Base-by-base conservation (phyloP, 495 filamentous ascomycete species). In the Hyaloscypha hepaticicola region DNA sequence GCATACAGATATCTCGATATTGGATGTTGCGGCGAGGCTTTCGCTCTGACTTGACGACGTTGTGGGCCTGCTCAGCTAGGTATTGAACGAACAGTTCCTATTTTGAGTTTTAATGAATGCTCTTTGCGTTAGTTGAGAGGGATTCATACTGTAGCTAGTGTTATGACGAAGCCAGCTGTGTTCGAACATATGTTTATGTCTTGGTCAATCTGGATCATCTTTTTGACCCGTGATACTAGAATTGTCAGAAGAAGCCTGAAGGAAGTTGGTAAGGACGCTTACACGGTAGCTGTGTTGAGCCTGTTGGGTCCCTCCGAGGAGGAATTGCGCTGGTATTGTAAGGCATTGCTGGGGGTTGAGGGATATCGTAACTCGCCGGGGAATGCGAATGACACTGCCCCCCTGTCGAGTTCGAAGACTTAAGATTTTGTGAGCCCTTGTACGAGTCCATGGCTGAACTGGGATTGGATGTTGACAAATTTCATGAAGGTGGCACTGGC, bases 51-150 rank as follows among this genome's bases (percentile, higher is more conserved):
- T 92, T 93, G 63, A 95, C 90, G 73, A 96, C 90, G 71, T 92
- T 92, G 70, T 96, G 85, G 28, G 86, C 90, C 77, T 96, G 90
- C 64, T 87, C 85, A 27, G 91, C 87, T 34, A 99, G 83, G 73
- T 97, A 88, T 72, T 96, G 91, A 66, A 99, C 90, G 82, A 99
- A 99, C 87, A 97, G 88, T 76, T 98, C 95, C 90, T 96, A 64
- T 11, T 11, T 52, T 45, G 12, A 19, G 16, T 16, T 16, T 45
- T 4, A 45, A 16, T 45, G 7, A 16, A 19, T 45, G 38, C 3
- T 16, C 9, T 45, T 4, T 8, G 38, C 19, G 28, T 45, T 16
- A 45, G 9, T 45, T 4, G 19, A 45, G 1, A 16, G 14, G 38
- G 38, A 16, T 3, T 68, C 82, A 66, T 79, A 90, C 91, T 12